phyloP scores from a whole-genome alignment of 352 stramenopile genomes.

The Elongisporangium senticosum region DNA sequence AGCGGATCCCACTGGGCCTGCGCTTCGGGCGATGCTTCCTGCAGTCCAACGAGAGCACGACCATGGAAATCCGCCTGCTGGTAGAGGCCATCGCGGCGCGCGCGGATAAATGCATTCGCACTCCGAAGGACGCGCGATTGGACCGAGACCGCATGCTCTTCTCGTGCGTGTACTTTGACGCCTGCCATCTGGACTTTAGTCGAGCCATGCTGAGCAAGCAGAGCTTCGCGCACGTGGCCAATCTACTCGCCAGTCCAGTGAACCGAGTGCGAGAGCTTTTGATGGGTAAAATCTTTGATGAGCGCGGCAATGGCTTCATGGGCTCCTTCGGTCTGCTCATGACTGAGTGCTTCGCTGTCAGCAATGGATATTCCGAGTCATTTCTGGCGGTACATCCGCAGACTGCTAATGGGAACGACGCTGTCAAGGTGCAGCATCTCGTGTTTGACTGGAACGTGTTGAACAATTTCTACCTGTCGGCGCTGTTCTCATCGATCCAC shows the following conservation, averaged over 20 bases:
- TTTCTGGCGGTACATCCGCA: background rate
- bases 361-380: background rate
- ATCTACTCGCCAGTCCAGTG: constrained; percentile 5
- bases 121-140: background rate
- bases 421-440: constrained; percentile 10
- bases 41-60: background rate
- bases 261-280: constrained; percentile 15
- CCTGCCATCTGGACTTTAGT: constrained; percentile 14
- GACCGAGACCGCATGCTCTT: background rate
- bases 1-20: constrained; percentile 17
- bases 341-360: constrained; percentile 19
- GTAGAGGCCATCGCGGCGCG: background rate
- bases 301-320: constrained; percentile 2
- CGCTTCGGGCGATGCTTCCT: constrained; percentile 20
- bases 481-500: constrained; percentile 35
- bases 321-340: constrained; percentile 19
- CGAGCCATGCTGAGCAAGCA: constrained; percentile 9
- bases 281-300: constrained; percentile 19
- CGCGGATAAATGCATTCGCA: background rate
- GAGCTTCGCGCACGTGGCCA: constrained; percentile 10
- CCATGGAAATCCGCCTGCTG: background rate
- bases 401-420: background rate
- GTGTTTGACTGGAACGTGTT: constrained; percentile 24
- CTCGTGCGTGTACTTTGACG: constrained; percentile 5
- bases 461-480: constrained; percentile 19